Evolutionary conservation across 2,329 filamentous ascomycete species (phyloP).

Genomic region (Pestalotiopsis sp.): DNA sequence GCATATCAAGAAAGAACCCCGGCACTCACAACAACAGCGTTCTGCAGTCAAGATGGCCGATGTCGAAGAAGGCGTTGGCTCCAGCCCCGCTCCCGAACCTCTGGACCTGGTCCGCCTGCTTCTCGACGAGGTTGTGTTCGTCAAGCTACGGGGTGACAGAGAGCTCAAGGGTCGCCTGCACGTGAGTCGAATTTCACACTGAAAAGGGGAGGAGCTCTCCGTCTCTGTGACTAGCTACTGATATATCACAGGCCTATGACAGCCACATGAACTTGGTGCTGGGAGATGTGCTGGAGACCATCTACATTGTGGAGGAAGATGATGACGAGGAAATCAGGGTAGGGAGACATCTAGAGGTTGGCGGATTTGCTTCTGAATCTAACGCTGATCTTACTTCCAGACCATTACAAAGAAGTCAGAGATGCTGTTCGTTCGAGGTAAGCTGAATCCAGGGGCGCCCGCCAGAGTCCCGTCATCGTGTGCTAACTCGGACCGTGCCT

Average conservation of each 20-base stretch:
- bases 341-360: conserved; percentile 26
- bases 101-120: conserved; percentile 94
- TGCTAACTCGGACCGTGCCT: neutral
- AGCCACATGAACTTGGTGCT: conserved; percentile 97
- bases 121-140: conserved; percentile 94
- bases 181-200: conserved; percentile 54
- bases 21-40: neutral
- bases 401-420: conserved; percentile 96
- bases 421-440: conserved; percentile 98
- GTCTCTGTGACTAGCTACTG: neutral
- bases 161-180: conserved; percentile 95
- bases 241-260: conserved; percentile 78
- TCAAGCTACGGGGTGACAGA: conserved; percentile 93
- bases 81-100: conserved; percentile 84
- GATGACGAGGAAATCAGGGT: conserved; percentile 81
- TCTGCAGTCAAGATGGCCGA: conserved; percentile 71
- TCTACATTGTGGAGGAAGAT: conserved; percentile 89
- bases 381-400: conserved; percentile 44
- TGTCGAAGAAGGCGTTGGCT: conserved; percentile 70
- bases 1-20: neutral
- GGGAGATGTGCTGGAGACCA: conserved; percentile 95
- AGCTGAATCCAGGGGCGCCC: conserved; percentile 28
- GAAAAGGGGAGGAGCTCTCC: neutral
- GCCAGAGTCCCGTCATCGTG: neutral
- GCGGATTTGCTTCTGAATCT: neutral